Evolutionary conservation across 1,139 yeast species (phyloP), one percentile per base, ranked within the genome.

Genomic region (Geotrichum histeridarum): DNA sequence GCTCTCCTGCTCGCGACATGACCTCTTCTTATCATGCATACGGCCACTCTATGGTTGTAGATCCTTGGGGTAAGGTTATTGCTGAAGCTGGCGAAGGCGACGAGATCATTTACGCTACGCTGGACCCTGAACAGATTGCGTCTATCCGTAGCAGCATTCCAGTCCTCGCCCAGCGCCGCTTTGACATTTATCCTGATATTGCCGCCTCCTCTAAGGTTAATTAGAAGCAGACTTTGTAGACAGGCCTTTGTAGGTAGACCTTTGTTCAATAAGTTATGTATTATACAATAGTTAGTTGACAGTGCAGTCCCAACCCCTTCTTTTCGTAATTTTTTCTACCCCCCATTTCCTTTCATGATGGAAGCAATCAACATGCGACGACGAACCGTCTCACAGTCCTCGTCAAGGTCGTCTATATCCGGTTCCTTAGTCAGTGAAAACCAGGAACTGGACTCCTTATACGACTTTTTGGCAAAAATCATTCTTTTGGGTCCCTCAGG

Each of bases 31-130:
- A 91, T 70, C 96, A 89, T 65, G 96, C 97, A 0, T 91, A 83
- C 66, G 98, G 98, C 1, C 97, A 91, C 67, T 87, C 96, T 1
- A 74, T 88, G 65, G 91, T 89, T 9, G 87, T 82, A 42, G 94
- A 87, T 69, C 98, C 98, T 12, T 73, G 76, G 68, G 97, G 97
- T n/a, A 78, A 80, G 42, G 76, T 89, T 36, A 67, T 89, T 27
- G 83, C 84, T 22, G 95, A 89, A 67, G 95, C 96, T 8, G 95
- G 87, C 9, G 90, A 86, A 63, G 86, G 80, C 6, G 96, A 90
- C 67, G 91, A 83, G 61, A 84, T 87, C 56, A 73, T 89, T 12
- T 86, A 82, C 64, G 95, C 95, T 1, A 90, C 83, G 59, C 75
- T 91, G 59, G 89, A 86, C 60, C 84, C 86, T 2, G 82, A 75